These are phyloP conservation scores for Quercus berberidifolia DNA, from an alignment of 306 rosid species.

Conservation along the genomic window DNA sequence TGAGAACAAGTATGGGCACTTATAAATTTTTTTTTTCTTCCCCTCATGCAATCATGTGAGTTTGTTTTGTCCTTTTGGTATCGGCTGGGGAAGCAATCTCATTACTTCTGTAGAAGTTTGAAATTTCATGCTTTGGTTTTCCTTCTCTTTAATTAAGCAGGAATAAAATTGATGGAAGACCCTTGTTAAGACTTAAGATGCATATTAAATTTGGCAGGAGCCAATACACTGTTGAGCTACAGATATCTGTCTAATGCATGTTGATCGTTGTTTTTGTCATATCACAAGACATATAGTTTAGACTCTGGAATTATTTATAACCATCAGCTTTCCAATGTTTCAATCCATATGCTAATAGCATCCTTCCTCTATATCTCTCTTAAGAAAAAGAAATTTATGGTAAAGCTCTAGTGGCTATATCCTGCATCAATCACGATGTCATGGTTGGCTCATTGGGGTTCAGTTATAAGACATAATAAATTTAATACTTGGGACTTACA, in stretches of 20 bases:
- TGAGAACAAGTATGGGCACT: background rate
- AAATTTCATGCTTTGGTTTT: background rate
- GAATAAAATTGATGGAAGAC: background rate
- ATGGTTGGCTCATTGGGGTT: background rate
- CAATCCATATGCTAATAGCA: background rate
- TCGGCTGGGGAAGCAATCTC: too few species aligned
- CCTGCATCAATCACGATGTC: too few species aligned
- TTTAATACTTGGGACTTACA: background rate
- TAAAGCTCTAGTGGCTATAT: too few species aligned
- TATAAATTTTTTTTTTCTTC: too few species aligned
- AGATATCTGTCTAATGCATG: background rate
- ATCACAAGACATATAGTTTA: background rate
- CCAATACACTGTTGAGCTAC: background rate
- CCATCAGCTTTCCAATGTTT: background rate
- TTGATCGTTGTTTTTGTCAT: background rate
- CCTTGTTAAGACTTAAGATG: background rate
- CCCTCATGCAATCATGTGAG: too few species aligned
- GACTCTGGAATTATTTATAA: background rate
- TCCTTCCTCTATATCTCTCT: too few species aligned
- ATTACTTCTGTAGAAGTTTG: background rate
- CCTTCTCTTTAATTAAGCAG: background rate
- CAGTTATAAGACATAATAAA: background rate
- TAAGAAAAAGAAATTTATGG: too few species aligned
- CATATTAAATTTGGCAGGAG: background rate
- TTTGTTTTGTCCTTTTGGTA: too few species aligned